These are phyloP conservation scores for Boletus reticulatus DNA, from an alignment of 768 basidiomycete species.

Conservation along the genomic window DNA sequence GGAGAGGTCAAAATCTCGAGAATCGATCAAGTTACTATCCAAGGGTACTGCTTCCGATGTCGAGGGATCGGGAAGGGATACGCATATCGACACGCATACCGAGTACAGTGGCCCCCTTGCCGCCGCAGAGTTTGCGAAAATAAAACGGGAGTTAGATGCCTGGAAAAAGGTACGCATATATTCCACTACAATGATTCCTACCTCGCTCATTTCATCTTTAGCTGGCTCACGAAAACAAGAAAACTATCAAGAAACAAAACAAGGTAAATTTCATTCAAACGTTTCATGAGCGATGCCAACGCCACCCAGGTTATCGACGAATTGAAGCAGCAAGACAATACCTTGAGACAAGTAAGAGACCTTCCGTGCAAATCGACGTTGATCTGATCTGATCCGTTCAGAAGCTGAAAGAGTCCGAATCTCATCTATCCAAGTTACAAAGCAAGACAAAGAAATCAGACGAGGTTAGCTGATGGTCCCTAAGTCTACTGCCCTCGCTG, in stretches of 20 bases:
- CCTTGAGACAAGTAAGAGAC: conserved; percentile 37
- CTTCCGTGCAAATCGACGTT: neutral
- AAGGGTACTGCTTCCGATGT: conserved; percentile 29
- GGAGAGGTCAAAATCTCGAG: conserved; percentile 39
- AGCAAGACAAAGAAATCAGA: conserved; percentile 50
- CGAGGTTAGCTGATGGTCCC: conserved; percentile 42
- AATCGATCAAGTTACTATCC: conserved; percentile 20
- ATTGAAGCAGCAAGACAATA: conserved; percentile 41
- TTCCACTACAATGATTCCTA: neutral
- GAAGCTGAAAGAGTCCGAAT: conserved; percentile 46
- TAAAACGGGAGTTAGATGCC: conserved; percentile 56
- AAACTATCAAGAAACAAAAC: conserved; percentile 49
- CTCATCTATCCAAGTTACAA: conserved; percentile 43
- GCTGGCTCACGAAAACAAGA: conserved; percentile 47
- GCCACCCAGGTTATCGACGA: conserved; percentile 50
- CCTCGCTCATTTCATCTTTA: conserved; percentile 13
- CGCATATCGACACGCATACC: conserved; percentile 11
- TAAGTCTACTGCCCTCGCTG: neutral
- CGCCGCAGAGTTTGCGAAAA: conserved; percentile 47
- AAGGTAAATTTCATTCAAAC: conserved; percentile 41
- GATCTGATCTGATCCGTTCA: conserved; percentile 18
- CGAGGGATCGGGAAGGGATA: conserved; percentile 25
- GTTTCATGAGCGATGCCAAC: conserved; percentile 1
- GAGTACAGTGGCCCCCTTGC: conserved; percentile 38
- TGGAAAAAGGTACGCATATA: conserved; percentile 43